Evolutionary conservation across 371 early-diverging fungal species (phyloP).

Genomic region (Batkoa obscura): DNA sequence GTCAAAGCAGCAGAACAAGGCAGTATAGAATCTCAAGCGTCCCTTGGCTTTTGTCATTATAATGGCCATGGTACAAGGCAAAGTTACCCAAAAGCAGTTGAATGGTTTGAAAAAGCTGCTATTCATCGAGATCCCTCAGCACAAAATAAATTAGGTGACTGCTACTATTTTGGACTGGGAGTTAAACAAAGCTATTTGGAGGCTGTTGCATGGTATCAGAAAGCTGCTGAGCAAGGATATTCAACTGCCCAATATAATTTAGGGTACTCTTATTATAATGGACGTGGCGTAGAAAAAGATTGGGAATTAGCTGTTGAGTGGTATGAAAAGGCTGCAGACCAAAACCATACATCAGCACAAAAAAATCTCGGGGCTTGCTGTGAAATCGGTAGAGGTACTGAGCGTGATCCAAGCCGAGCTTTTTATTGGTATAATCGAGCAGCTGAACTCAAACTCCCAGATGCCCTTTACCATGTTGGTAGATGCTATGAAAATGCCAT

Average conservation of each 20-base stretch:
- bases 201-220: slow-evolving; percentile 50
- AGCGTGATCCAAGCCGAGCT: slow-evolving; percentile 27
- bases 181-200: slow-evolving; percentile 30
- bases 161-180: slow-evolving; percentile 62
- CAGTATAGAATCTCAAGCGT: slow-evolving; percentile 60
- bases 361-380: slow-evolving; percentile 66
- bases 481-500: slow-evolving; percentile 51
- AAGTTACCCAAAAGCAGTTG: slow-evolving; percentile 29
- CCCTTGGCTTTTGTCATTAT: slow-evolving; percentile 55
- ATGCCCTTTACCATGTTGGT: slow-evolving; percentile 36
- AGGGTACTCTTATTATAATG: slow-evolving; percentile 84
- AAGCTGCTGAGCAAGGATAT: slow-evolving; percentile 57
- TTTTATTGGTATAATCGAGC: slow-evolving; percentile 32
- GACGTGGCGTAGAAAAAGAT: slow-evolving; percentile 45
- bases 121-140: slow-evolving; percentile 48
- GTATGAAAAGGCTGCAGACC: slow-evolving; percentile 44
- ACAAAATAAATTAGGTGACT: slow-evolving; percentile 61
- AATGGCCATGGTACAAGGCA: slow-evolving; percentile 43
- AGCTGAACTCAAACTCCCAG: slow-evolving; percentile 20
- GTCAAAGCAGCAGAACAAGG: slow-evolving; percentile 50
- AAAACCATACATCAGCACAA: slow-evolving; percentile 44
- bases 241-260: slow-evolving; percentile 65
- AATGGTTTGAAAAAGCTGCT: slow-evolving; percentile 55
- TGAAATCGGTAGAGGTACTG: slow-evolving; percentile 49
- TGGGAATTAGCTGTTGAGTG: slow-evolving; percentile 41